Evolutionary conservation across 108 stramenopile species (phyloP), one percentile per base, ranked within the genome.

Genomic region (Cyclostephanos invisitatus): DNA sequence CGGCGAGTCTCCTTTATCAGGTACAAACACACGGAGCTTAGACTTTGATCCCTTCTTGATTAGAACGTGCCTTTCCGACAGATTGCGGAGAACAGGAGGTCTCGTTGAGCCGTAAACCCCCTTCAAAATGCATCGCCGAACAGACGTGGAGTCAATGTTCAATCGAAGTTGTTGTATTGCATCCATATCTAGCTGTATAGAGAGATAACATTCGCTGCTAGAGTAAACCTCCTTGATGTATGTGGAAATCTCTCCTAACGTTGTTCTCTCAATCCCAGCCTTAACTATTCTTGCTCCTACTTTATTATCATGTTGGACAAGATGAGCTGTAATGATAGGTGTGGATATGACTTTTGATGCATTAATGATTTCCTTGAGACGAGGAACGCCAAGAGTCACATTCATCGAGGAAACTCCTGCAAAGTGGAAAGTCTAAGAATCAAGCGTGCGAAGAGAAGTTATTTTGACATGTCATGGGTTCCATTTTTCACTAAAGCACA

Each of bases 381-480:
- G 95, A 24, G 98, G 98, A 66, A 99, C 98, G 36, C 98, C 98
- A 24, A 99, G 91, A 2, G 98, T 99, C 1, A 99, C 98, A 83
- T 99, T 98, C 98, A 99, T 99, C 24, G 91, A 92, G 55, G 98
- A 98, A n/a, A 99, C 98, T 24, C 98, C 98, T 29, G 97, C 97
- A 70, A 99, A 99, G 73, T 99, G 98, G 62, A 99, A 98, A 3
- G 98, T 98, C 76, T 91, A 21, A 9, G 29, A 24, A 48, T 50
- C 22, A 64, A n/a, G 50, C 64, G n/a, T 12, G 50, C 3, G 10
- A 2, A 32, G n/a, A 0, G 18, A 18, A 53, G 17, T 29, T 47
- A 36, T 50, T 28, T 84, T 58, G 25, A 20, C 21, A 62, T 51
- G 6, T 20, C 44, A 36, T 2, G 2, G 21, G 21, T 25, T 25